Conservation (phyloP, 352 stramenopile species). For the Hyaloperonospora brassicae region DNA sequence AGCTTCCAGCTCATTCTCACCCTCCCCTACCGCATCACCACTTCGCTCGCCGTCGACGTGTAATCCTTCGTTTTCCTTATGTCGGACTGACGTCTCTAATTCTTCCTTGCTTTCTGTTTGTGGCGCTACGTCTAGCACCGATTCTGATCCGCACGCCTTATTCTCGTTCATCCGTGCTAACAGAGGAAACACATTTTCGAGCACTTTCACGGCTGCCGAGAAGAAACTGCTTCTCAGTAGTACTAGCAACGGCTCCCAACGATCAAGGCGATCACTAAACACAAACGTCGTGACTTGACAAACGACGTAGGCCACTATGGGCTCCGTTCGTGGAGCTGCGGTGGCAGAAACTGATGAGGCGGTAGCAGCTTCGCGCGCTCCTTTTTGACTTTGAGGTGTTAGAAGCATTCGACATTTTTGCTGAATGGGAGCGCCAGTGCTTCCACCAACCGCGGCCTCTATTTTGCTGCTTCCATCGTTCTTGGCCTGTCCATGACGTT, state of each 20-base stretch:
- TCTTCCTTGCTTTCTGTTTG: constrained; percentile 16
- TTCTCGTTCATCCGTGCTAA: constrained; percentile 46
- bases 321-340: constrained; percentile 57
- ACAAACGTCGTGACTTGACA: constrained; percentile 75
- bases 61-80: not conserved
- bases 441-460: constrained; percentile 11
- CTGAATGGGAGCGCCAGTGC: constrained; percentile 33
- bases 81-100: constrained; percentile 17
- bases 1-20: constrained; percentile 50
- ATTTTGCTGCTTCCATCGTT: not conserved
- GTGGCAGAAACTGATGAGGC: constrained; percentile 25
- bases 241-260: constrained; percentile 72
- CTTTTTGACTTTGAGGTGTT: constrained; percentile 20
- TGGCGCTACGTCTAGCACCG: not conserved
- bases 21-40: constrained; percentile 10
- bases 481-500: constrained; percentile 9
- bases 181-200: constrained; percentile 67
- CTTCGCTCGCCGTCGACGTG: not conserved
- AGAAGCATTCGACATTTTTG: constrained; percentile 26
- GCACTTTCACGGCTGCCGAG: constrained; percentile 51
- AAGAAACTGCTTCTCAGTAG: constrained; percentile 63
- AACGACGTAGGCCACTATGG: constrained; percentile 82
- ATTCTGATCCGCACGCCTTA: constrained; percentile 16
- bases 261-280: constrained; percentile 66
- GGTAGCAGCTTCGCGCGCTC: constrained; percentile 14